A percentile compares a stretch with the other conserved stretches of the same genome.
Evolutionary conservation across 345 rosid species (phyloP).

Genomic region (Anacardium occidentale): DNA sequence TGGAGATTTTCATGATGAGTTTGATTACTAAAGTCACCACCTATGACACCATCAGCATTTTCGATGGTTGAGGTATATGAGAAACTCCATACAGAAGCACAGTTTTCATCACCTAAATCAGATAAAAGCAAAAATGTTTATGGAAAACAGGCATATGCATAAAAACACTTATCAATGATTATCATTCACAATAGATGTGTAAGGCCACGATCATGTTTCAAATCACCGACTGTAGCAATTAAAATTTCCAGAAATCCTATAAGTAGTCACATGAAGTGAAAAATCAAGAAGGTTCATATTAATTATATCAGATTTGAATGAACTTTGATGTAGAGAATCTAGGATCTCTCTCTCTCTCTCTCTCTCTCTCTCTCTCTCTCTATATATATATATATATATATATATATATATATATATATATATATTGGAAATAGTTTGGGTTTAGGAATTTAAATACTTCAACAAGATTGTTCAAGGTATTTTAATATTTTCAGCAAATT

Average conservation of each 20-base stretch:
- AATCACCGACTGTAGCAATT: neutral
- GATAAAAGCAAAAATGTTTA: slow-evolving; percentile 5
- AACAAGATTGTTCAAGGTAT: no score
- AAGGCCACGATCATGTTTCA: neutral
- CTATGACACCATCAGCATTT: slow-evolving; percentile 15
- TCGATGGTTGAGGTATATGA: slow-evolving; percentile 36
- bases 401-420: no score
- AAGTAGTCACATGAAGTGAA: neutral
- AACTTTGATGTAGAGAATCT: no score
- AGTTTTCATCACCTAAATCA: slow-evolving; percentile 56
- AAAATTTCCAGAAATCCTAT: neutral
- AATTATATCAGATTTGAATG: neutral
- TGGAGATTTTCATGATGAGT: slow-evolving; percentile 9
- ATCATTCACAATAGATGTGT: neutral
- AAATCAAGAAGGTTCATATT: neutral
- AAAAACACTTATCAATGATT: neutral
- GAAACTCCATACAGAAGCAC: slow-evolving; percentile 81
- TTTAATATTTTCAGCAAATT: no score
- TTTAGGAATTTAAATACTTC: no score
- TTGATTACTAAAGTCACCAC: slow-evolving; percentile 15
- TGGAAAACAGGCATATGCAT: neutral
- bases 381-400: no score
- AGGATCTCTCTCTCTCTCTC: no score
- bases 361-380: no score
- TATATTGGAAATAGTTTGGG: no score